Evolutionary conservation across 1,139 yeast genomes (phyloP).

Genomic region (Geotrichum restrictum): DNA sequence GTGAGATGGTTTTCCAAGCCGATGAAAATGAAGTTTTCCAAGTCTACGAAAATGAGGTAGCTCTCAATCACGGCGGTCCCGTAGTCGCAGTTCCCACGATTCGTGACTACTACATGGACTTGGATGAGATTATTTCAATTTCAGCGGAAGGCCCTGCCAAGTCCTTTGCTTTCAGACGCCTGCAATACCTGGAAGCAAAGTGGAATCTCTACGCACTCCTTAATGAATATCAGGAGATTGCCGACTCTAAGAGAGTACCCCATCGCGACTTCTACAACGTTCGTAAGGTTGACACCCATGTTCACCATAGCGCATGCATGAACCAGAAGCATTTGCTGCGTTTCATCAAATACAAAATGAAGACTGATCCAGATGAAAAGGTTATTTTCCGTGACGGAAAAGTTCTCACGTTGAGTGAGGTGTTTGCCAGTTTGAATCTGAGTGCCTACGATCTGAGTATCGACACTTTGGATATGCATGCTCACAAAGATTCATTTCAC

Average conservation of each 20-base stretch:
- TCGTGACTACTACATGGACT: constrained; percentile 76
- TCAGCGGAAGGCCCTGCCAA: constrained; percentile 97
- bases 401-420: constrained; percentile 78
- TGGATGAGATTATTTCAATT: constrained; percentile 63
- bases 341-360: constrained; percentile 86
- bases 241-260: constrained; percentile 77
- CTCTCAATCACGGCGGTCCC: constrained; percentile 34
- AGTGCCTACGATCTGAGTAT: constrained; percentile 93
- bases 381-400: constrained; percentile 93
- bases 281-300: constrained; percentile 97
- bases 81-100: constrained; percentile 69
- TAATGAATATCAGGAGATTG: constrained; percentile 88
- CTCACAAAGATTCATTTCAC: constrained; percentile 96
- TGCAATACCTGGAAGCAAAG: constrained; percentile 91
- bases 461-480: constrained; percentile 98
- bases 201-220: constrained; percentile 87
- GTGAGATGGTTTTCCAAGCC: constrained; percentile 47
- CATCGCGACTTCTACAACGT: constrained; percentile 98
- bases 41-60: constrained; percentile 46
- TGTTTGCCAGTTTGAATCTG: constrained; percentile 81
- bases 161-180: constrained; percentile 89
- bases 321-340: constrained; percentile 93
- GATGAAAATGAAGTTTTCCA: constrained; percentile 69
- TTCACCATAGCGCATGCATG: constrained; percentile 98
- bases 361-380: constrained; percentile 75